These are phyloP conservation scores for Paramecium pentaurelia DNA, from an alignment of 73 alveolate species.

Conservation along the genomic window DNA sequence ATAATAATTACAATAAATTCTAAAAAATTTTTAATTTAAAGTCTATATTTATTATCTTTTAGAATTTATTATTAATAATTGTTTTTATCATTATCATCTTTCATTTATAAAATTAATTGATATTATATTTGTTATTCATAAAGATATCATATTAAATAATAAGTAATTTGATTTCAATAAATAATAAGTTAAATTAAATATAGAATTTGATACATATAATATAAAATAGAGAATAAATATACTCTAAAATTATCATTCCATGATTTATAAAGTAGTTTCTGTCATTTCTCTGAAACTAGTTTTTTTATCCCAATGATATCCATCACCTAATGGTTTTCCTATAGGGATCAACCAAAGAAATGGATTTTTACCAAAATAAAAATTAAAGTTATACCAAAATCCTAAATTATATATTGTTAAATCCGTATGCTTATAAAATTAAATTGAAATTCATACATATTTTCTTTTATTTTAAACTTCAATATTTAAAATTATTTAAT, in stretches of 20 bases:
- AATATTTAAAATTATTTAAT: background rate
- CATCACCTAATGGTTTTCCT: conserved; percentile 57
- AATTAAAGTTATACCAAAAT: background rate
- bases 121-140: too few species aligned
- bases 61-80: too few species aligned
- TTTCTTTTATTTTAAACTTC: background rate
- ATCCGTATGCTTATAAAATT: background rate
- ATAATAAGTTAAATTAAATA: too few species aligned
- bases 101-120: too few species aligned
- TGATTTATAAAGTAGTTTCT: background rate
- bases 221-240: background rate
- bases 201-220: background rate
- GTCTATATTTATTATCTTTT: too few species aligned
- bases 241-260: background rate
- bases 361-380: conserved; percentile 61
- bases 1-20: too few species aligned
- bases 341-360: conserved; percentile 50
- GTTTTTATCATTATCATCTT: too few species aligned
- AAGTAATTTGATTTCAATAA: too few species aligned
- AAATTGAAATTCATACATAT: background rate
- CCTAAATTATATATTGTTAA: conserved; percentile 5
- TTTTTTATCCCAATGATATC: conserved; percentile 60
- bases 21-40: too few species aligned
- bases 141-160: too few species aligned
- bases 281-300: background rate